Percentiles rank a stretch among this genome's conserved stretches.
Evolutionary conservation across 768 basidiomycete genomes (phyloP).

Genomic region (Dictyophora rubrovolvata): DNA sequence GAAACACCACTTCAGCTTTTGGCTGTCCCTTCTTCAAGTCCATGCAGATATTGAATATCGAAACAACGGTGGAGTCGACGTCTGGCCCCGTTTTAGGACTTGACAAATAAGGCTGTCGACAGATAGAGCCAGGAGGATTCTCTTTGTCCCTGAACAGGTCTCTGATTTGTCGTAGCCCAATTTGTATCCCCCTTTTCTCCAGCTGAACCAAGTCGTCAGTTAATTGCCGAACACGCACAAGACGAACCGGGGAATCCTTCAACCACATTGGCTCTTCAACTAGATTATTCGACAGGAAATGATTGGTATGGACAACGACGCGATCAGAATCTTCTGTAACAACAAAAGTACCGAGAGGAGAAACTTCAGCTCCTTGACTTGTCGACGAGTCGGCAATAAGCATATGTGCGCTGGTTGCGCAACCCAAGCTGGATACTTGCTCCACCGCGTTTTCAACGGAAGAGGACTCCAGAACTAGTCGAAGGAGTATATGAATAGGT

Average conservation of each 20-base stretch:
- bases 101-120: conserved; percentile 17
- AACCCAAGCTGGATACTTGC: conserved; percentile 19
- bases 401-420: conserved; percentile 26
- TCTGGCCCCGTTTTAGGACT: conserved; percentile 7
- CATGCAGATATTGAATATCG: conserved; percentile 29
- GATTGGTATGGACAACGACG: conserved; percentile 26
- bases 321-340: conserved; percentile 19
- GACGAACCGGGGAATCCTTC: conserved; percentile 21
- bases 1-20: conserved; percentile 23
- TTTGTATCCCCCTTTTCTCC: not conserved
- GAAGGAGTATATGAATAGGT: conserved; percentile 25
- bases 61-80: conserved; percentile 14
- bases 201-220: conserved; percentile 17
- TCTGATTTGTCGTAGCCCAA: conserved; percentile 16
- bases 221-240: conserved; percentile 18
- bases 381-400: conserved; percentile 23
- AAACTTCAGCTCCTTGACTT: conserved; percentile 23
- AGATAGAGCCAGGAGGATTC: conserved; percentile 24
- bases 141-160: conserved; percentile 21
- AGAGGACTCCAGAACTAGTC: conserved; percentile 22
- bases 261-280: conserved; percentile 25
- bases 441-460: conserved; percentile 20
- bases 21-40: conserved; percentile 19
- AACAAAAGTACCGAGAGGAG: conserved; percentile 20
- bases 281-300: conserved; percentile 24